These are phyloP conservation scores for Manihot esculenta DNA, from an alignment of 441 rosid species.

Conservation along the genomic window DNA sequence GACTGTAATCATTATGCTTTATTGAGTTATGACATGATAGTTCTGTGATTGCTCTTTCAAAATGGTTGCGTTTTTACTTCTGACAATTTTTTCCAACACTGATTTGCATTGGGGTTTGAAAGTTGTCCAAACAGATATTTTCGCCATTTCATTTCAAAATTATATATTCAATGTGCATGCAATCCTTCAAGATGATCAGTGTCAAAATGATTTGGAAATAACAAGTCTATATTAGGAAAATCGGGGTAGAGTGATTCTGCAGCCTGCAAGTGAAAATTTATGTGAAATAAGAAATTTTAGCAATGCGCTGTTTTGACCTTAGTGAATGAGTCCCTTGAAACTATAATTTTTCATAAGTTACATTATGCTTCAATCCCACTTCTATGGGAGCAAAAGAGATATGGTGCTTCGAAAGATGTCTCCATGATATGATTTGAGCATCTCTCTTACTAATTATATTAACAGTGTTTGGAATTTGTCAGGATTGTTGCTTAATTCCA, in stretches of 20 bases:
- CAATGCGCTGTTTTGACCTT: too few relatives aligned
- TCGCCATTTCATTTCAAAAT: background rate
- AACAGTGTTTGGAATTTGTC: constrained; percentile 34
- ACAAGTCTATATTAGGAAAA: background rate
- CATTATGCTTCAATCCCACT: background rate
- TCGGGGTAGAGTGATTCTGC: background rate
- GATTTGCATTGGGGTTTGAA: background rate
- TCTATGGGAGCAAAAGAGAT: constrained; percentile 1
- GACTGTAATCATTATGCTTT: background rate
- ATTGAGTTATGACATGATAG: background rate
- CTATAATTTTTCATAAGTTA: background rate
- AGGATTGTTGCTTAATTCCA: constrained; percentile 91
- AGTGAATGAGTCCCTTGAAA: background rate
- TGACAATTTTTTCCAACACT: background rate
- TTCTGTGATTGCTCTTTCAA: background rate
- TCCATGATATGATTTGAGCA: background rate
- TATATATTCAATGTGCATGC: background rate
- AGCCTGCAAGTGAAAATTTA: background rate
- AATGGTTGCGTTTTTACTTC: background rate
- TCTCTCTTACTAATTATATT: constrained; percentile 2
- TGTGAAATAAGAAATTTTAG: background rate
- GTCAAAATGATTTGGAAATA: background rate
- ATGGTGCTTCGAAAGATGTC: background rate
- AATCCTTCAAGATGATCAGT: background rate
- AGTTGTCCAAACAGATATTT: background rate